These are phyloP conservation scores for Teratosphaeria nubilosa DNA, from an alignment of 2,329 filamentous ascomycete species.

Conservation along the genomic window DNA sequence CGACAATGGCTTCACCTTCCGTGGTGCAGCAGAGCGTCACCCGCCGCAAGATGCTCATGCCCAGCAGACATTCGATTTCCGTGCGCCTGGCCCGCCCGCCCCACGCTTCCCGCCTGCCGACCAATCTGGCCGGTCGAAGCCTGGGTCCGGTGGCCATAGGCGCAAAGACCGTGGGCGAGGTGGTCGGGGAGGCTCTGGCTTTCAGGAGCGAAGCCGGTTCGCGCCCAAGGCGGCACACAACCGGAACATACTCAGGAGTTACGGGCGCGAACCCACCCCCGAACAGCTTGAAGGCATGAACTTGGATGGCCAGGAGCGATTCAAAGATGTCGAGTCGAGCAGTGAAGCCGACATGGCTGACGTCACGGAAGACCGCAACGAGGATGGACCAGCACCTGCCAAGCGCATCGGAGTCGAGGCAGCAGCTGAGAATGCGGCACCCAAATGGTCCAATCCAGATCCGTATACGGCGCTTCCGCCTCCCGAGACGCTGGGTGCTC, in stretches of 20 bases:
- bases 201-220: conserved; percentile 7
- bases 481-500: conserved; percentile 59
- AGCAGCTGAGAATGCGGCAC: conserved; percentile 28
- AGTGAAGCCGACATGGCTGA: conserved; percentile 20
- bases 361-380: conserved; percentile 7
- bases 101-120: conserved; percentile 14
- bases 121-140: conserved; percentile 7
- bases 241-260: conserved; percentile 32
- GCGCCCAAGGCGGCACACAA: conserved; percentile 29
- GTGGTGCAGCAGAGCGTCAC: conserved; percentile 13
- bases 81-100: conserved; percentile 9
- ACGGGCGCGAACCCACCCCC: conserved; percentile 31
- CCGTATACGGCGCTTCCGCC: conserved; percentile 83
- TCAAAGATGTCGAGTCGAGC: conserved; percentile 33
- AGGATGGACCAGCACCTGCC: conserved; percentile 15
- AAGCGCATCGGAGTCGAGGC: conserved; percentile 21
- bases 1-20: conserved; percentile 12
- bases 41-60: conserved; percentile 1
- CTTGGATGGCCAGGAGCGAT: conserved; percentile 28
- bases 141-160: conserved; percentile 1
- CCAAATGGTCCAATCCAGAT: conserved; percentile 93
- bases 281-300: conserved; percentile 37
- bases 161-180: background rate
- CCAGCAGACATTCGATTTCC: conserved; percentile 17
- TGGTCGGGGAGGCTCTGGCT: background rate